A percentile compares a stretch with the other conserved stretches of the same genome.
These are phyloP conservation scores for Orbilia quercus DNA, from an alignment of 2,329 filamentous ascomycete genomes.

Conservation along the genomic window DNA sequence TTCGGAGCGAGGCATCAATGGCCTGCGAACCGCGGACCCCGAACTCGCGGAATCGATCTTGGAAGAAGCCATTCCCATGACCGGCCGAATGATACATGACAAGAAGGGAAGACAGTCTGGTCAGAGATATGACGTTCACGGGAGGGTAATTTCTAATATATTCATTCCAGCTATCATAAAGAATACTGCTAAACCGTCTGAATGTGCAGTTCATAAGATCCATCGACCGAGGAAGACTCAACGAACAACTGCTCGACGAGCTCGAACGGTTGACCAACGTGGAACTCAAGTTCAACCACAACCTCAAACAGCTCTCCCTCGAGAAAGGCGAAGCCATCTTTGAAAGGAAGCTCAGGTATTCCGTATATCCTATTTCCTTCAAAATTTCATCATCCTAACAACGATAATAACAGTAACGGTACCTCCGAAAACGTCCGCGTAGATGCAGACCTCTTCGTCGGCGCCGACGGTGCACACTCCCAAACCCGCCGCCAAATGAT, in stretches of 20 bases:
- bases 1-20: slow-evolving; percentile 91
- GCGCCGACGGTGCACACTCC: slow-evolving; percentile 94
- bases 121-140: slow-evolving; percentile 92
- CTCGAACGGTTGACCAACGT: slow-evolving; percentile 88
- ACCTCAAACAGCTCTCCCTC: slow-evolving; percentile 90
- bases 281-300: slow-evolving; percentile 90
- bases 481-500: slow-evolving; percentile 91
- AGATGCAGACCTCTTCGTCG: slow-evolving; percentile 90
- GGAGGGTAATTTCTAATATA: slow-evolving; percentile 70
- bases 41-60: slow-evolving; percentile 77
- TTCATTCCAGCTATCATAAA: slow-evolving; percentile 57
- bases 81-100: slow-evolving; percentile 95
- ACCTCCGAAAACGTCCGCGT: slow-evolving; percentile 68
- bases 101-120: slow-evolving; percentile 70
- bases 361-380: not conserved
- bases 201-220: slow-evolving; percentile 78
- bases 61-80: slow-evolving; percentile 86
- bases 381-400: not conserved
- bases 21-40: slow-evolving; percentile 71
- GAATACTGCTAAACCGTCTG: slow-evolving; percentile 15
- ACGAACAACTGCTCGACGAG: slow-evolving; percentile 83
- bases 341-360: slow-evolving; percentile 65
- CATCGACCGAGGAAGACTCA: slow-evolving; percentile 84
- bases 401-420: slow-evolving; percentile 11
- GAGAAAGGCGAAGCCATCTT: slow-evolving; percentile 85